Conservation (phyloP, 2,329 filamentous ascomycete genomes). For the Aspergillus ibericus region DNA sequence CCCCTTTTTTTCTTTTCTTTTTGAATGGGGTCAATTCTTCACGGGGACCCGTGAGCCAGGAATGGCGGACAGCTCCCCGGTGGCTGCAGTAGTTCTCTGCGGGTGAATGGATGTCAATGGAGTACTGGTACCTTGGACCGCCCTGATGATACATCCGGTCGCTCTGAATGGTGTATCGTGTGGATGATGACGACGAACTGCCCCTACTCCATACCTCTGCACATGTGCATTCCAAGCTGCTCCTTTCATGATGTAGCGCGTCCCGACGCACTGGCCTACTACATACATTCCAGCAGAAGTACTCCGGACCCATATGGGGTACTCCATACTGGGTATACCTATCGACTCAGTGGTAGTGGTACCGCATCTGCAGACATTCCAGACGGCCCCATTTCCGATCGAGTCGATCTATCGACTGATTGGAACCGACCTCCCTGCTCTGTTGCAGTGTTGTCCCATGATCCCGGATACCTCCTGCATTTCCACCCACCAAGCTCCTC, state of each 20-base stretch:
- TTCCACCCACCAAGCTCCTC: conserved; percentile 15
- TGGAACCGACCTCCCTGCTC: conserved; percentile 1
- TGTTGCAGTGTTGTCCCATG: conserved; percentile 11
- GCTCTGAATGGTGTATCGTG: background rate
- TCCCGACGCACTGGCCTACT: background rate
- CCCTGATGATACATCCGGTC: background rate
- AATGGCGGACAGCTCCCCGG: background rate
- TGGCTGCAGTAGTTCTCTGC: background rate
- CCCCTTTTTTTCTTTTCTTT: background rate
- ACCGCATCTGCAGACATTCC: conserved; percentile 10
- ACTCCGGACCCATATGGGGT: background rate
- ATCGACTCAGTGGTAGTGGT: no score
- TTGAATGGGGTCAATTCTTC: background rate
- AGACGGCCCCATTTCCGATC: background rate
- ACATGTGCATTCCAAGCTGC: background rate
- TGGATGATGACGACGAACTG: background rate
- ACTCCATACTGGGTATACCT: background rate
- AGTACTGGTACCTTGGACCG: background rate
- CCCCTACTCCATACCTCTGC: conserved; percentile 7
- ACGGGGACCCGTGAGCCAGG: background rate
- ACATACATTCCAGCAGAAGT: background rate
- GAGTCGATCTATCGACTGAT: conserved; percentile 10
- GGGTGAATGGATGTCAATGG: background rate
- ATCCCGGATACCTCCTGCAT: conserved; percentile 19
- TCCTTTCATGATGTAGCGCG: background rate